phyloP scores from a whole-genome alignment of 2,329 filamentous ascomycete species.

The Exophiala phaeomuriformis region DNA sequence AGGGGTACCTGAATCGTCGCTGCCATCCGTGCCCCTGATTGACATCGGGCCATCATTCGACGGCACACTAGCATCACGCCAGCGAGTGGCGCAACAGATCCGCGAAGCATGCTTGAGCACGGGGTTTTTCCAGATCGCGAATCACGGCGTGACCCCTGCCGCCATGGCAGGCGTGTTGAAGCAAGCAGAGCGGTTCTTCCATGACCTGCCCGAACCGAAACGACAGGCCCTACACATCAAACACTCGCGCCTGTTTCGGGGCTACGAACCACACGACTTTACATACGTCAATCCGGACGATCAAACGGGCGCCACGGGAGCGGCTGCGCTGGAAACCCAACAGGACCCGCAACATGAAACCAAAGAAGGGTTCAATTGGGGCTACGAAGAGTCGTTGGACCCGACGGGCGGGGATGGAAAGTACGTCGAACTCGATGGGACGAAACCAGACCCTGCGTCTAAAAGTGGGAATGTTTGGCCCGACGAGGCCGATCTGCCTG shows the following conservation, averaged over 20 bases:
- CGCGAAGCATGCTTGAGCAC: constrained; percentile 41
- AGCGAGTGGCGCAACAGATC: constrained; percentile 33
- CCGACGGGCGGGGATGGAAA: constrained; percentile 20
- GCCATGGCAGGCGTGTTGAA: constrained; percentile 40
- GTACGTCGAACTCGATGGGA: constrained; percentile 26
- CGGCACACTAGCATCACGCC: constrained; percentile 3
- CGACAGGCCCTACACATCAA: constrained; percentile 33
- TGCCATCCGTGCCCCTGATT: constrained; percentile 25
- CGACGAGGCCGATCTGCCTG: constrained; percentile 21
- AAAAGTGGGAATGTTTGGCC: constrained; percentile 25
- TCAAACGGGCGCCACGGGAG: neutral
- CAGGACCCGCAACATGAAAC: constrained; percentile 14
- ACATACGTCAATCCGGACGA: constrained; percentile 26
- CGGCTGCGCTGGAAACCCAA: neutral
- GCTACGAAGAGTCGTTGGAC: constrained; percentile 24
- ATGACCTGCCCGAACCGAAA: constrained; percentile 18
- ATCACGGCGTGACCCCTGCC: constrained; percentile 41
- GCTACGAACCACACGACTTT: constrained; percentile 23
- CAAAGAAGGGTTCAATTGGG: constrained; percentile 28
- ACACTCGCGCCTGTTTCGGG: constrained; percentile 31
- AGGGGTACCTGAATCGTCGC: constrained; percentile 3
- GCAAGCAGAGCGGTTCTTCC: constrained; percentile 43
- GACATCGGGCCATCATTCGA: constrained; percentile 24
- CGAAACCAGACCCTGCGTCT: constrained; percentile 3
- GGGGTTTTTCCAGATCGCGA: constrained; percentile 50